Percentiles rank a stretch among this genome's conserved stretches.
Conservation (phyloP, 208 protist genomes). For the Trypanosoma congolense region DNA sequence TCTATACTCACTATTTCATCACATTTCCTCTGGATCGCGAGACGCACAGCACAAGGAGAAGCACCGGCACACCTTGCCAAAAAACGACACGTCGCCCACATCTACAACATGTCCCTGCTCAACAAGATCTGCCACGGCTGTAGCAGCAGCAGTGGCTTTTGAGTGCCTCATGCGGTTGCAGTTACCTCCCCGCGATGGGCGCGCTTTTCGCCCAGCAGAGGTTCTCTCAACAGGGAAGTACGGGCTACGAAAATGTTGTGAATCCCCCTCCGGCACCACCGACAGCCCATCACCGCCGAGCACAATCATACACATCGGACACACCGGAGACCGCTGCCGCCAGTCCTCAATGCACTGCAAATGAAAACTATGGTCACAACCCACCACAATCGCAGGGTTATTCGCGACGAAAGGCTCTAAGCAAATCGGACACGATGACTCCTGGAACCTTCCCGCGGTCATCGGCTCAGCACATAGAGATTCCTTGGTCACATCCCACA, state of each 20-base stretch:
- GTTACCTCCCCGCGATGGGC: too few relatives aligned
- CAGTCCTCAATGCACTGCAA: constrained; percentile 78
- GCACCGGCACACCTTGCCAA: neutral
- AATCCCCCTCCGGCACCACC: constrained; percentile 30
- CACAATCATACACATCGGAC: constrained; percentile 52
- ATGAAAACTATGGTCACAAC: constrained; percentile 77
- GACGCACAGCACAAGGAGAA: neutral
- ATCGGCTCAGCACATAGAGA: constrained; percentile 39
- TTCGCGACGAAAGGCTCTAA: constrained; percentile 72
- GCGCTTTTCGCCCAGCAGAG: too few relatives aligned
- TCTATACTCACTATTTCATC: constrained; percentile 18
- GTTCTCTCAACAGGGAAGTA: too few relatives aligned
- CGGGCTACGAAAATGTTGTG: constrained; percentile 26
- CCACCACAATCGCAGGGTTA: constrained; percentile 74
- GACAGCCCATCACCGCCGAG: constrained; percentile 37
- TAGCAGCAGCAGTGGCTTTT: neutral
- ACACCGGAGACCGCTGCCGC: constrained; percentile 57
- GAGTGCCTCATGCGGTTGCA: too few relatives aligned
- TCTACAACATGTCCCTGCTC: neutral
- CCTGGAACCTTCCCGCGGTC: constrained; percentile 61
- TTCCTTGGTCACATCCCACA: constrained; percentile 8
- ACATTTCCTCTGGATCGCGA: neutral
- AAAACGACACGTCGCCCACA: constrained; percentile 5
- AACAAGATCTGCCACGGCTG: neutral
- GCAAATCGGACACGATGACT: constrained; percentile 74